phyloP scores from a whole-genome alignment of 768 basidiomycete genomes.

The Tephrocybe rancida region DNA sequence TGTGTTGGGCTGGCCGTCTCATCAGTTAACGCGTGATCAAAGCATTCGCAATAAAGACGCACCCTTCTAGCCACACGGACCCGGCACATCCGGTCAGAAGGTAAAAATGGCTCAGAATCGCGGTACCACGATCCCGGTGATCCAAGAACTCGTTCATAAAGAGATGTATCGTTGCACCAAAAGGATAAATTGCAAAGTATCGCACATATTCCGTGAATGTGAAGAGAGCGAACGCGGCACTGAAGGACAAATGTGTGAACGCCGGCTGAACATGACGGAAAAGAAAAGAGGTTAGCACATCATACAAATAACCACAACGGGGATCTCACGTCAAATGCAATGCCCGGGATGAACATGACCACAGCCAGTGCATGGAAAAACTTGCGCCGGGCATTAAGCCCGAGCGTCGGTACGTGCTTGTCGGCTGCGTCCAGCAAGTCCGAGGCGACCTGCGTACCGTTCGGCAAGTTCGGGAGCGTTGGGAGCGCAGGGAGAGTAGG shows the following conservation, averaged over 20 bases:
- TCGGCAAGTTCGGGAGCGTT: constrained; percentile 46
- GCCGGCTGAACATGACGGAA: constrained; percentile 68
- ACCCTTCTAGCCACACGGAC: constrained; percentile 95
- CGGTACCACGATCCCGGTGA: constrained; percentile 91
- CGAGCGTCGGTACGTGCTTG: constrained; percentile 87
- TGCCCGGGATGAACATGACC: constrained; percentile 94
- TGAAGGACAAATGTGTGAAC: constrained; percentile 94
- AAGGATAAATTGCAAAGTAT: constrained; percentile 97
- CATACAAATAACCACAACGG: constrained; percentile 31
- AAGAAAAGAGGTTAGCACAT: constrained; percentile 12
- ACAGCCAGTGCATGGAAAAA: constrained; percentile 97
- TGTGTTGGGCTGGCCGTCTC: constrained; percentile 37
- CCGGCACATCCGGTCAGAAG: constrained; percentile 94
- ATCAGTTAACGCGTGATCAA: constrained; percentile 2
- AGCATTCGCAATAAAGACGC: constrained; percentile 29
- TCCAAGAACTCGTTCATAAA: constrained; percentile 99
- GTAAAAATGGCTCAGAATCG: constrained; percentile 97
- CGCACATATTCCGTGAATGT: constrained; percentile 97
- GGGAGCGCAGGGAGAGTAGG: constrained; percentile 52
- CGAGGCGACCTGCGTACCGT: constrained; percentile 58
- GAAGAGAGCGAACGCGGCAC: constrained; percentile 92
- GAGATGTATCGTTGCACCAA: constrained; percentile 89
- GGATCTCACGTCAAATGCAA: constrained; percentile 78
- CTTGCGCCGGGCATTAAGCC: constrained; percentile 91
- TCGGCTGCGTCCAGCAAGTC: constrained; percentile 83